These are phyloP conservation scores for Stemphylium lycopersici DNA, from an alignment of 2,329 filamentous ascomycete genomes.

Conservation along the genomic window DNA sequence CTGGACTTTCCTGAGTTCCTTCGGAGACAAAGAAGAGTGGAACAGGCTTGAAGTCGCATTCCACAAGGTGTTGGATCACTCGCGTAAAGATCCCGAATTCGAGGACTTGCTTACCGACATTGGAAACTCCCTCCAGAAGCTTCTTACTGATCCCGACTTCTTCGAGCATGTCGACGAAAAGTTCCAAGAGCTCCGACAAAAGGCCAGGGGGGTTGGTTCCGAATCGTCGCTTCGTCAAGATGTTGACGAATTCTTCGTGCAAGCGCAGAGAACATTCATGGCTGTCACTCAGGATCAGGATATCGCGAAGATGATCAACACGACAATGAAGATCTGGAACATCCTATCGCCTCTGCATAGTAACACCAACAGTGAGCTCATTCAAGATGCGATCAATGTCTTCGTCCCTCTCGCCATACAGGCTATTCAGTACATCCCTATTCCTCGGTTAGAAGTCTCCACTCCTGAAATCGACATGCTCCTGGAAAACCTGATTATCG, in stretches of 20 bases:
- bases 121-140: constrained; percentile 75
- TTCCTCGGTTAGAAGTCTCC: constrained; percentile 86
- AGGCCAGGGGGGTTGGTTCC: constrained; percentile 63
- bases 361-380: constrained; percentile 71
- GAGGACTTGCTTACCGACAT: constrained; percentile 77
- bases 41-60: constrained; percentile 72
- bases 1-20: constrained; percentile 79
- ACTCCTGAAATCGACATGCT: constrained; percentile 83
- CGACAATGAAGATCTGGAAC: constrained; percentile 69
- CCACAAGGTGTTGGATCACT: constrained; percentile 73
- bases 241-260: constrained; percentile 72
- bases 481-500: constrained; percentile 87
- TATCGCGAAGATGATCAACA: constrained; percentile 71
- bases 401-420: constrained; percentile 80
- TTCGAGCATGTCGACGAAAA: constrained; percentile 76
- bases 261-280: constrained; percentile 70
- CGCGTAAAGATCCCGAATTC: constrained; percentile 79
- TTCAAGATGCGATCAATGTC: constrained; percentile 77
- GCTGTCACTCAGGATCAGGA: constrained; percentile 75
- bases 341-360: constrained; percentile 71
- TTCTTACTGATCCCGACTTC: constrained; percentile 85
- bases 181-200: constrained; percentile 63
- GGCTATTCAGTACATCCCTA: constrained; percentile 83
- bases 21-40: constrained; percentile 79
- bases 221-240: constrained; percentile 74